phyloP scores from a whole-genome alignment of 2,329 filamentous ascomycete genomes.

The Macroventuria anomochaeta region DNA sequence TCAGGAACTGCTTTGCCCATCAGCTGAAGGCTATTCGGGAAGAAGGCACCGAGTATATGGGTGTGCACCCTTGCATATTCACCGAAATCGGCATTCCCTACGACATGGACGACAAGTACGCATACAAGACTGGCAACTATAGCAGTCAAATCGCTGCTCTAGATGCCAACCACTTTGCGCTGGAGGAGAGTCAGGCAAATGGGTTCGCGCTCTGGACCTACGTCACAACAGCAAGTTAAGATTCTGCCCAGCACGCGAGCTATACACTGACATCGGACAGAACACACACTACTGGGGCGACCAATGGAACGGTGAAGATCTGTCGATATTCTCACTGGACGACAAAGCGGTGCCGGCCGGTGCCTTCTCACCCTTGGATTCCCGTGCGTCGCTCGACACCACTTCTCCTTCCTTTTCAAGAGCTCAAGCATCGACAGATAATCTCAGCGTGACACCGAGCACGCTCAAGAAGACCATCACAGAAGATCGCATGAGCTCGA shows the following conservation, averaged over 20 bases:
- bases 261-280: constrained; percentile 53
- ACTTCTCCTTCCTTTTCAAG: constrained; percentile 62
- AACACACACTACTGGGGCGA: constrained; percentile 92
- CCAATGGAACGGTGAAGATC: constrained; percentile 95
- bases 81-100: constrained; percentile 98
- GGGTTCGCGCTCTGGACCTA: constrained; percentile 94
- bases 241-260: too few relatives aligned
- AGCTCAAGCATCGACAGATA: constrained; percentile 55
- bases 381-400: constrained; percentile 58
- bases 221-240: constrained; percentile 68
- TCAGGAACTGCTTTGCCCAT: constrained; percentile 89
- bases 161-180: constrained; percentile 93
- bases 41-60: constrained; percentile 88
- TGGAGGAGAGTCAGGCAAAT: constrained; percentile 82
- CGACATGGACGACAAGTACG: constrained; percentile 96
- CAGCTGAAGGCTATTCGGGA: constrained; percentile 83
- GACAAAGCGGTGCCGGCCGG: constrained; percentile 67
- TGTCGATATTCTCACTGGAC: constrained; percentile 87
- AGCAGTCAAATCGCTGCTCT: constrained; percentile 89
- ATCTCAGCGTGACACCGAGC: constrained; percentile 67
- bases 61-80: constrained; percentile 85
- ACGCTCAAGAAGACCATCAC: constrained; percentile 79
- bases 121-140: constrained; percentile 95
- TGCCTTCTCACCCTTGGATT: constrained; percentile 59
- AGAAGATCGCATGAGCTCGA: constrained; percentile 56